Conservation (phyloP, 106 monocot species). For the Dactylorhiza incarnata region DNA sequence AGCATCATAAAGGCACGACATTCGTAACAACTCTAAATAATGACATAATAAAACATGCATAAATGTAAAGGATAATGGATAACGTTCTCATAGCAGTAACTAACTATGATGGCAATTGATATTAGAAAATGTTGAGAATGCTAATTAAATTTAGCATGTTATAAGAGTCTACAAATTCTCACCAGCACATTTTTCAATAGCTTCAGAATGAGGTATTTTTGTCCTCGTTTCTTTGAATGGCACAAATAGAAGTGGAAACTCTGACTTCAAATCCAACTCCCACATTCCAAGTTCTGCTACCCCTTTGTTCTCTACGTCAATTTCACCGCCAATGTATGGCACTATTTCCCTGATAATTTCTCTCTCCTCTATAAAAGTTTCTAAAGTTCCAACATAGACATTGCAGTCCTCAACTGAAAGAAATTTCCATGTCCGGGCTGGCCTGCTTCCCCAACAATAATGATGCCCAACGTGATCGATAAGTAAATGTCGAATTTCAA, state of each 20-base stretch:
- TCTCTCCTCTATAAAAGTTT: constrained; percentile 93
- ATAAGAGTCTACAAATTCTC: constrained; percentile 3
- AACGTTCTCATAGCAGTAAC: no score
- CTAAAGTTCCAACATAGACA: constrained; percentile 88
- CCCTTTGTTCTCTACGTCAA: constrained; percentile 60
- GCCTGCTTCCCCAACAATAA: constrained; percentile 88
- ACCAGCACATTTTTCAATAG: constrained; percentile 81
- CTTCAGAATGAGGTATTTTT: constrained; percentile 85
- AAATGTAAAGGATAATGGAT: no score
- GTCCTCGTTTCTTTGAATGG: constrained; percentile 51
- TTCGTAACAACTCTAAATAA: no score
- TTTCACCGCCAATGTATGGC: constrained; percentile 49
- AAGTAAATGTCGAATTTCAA: constrained; percentile 83
- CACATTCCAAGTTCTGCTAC: constrained; percentile 57
- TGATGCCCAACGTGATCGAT: constrained; percentile 85
- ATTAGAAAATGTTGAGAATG: neutral
- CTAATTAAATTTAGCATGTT: neutral
- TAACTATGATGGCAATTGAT: neutral
- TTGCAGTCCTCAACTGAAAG: constrained; percentile 85
- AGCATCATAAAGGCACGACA: no score
- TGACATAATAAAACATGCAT: no score
- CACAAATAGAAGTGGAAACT: constrained; percentile 81
- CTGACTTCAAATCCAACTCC: constrained; percentile 78
- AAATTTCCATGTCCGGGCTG: constrained; percentile 83
- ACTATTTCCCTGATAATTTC: constrained; percentile 46